Conservation (phyloP, 495 filamentous ascomycete species). For the Aspergillus bridgeri region DNA sequence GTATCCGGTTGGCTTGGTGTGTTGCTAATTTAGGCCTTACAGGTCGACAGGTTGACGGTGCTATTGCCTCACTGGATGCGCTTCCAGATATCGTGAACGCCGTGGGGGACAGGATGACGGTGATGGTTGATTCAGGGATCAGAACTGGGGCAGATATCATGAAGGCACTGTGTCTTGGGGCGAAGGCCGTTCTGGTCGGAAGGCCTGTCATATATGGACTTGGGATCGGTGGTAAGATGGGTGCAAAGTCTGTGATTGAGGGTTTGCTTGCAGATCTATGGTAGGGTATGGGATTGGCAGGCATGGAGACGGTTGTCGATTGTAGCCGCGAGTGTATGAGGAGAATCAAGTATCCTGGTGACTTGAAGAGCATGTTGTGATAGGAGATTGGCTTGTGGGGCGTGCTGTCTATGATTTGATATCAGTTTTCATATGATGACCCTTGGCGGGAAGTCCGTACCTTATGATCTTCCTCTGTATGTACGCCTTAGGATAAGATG, state of each 20-base stretch:
- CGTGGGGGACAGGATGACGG: slow-evolving; percentile 52
- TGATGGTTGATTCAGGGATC: slow-evolving; percentile 65
- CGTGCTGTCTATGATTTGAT: too few species aligned
- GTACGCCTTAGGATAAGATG: too few species aligned
- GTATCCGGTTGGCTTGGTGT: too few species aligned
- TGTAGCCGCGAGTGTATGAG: slow-evolving; percentile 50
- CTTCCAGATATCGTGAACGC: slow-evolving; percentile 60
- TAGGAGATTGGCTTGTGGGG: background rate
- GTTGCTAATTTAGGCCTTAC: background rate
- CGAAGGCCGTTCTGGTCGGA: slow-evolving; percentile 83
- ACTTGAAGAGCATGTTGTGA: slow-evolving; percentile 45
- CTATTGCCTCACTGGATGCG: slow-evolving; percentile 60
- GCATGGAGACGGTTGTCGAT: slow-evolving; percentile 50
- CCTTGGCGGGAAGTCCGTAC: too few species aligned
- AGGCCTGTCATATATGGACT: slow-evolving; percentile 89
- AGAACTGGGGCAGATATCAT: slow-evolving; percentile 62
- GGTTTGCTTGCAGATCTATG: slow-evolving; percentile 59
- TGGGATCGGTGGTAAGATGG: slow-evolving; percentile 52
- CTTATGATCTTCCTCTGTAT: too few species aligned
- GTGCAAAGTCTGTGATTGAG: slow-evolving; percentile 55
- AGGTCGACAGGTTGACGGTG: slow-evolving; percentile 66
- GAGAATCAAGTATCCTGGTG: slow-evolving; percentile 51
- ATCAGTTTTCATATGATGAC: too few species aligned
- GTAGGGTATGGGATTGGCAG: slow-evolving; percentile 56
- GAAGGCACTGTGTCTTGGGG: slow-evolving; percentile 86